Base-by-base conservation (phyloP, 306 rosid species). In the Styphnolobium japonicum region DNA sequence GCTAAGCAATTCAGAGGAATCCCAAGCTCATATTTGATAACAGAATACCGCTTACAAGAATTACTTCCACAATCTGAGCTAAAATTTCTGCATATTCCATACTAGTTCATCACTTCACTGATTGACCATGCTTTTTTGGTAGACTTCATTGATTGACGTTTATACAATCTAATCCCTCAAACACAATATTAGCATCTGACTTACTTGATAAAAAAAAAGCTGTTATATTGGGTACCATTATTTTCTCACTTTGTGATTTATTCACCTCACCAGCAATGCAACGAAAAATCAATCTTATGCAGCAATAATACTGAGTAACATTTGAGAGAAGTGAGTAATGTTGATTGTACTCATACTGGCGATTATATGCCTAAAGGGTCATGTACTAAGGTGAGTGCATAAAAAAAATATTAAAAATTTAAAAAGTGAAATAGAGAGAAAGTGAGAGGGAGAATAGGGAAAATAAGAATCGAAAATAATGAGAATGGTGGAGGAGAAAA, bases 1-100 rank as follows among this genome's bases (percentile, higher is more conserved):
- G 86, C 79, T 76, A 92, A 33, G 81, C 83, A 85, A 85, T 81
- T 67, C 85, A 88, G 83, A 86, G 73, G 73, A 84, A 80, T 84
- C 81, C 71, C 75, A 78, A 64, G 78, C 66, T 73, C 81, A 75
- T 77, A 83, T 87, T 88, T 78, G 77, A 85, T 70, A 80, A 82
- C 62, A 73, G 25, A 85, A 19, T 52, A 77, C 75, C 81, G 37
- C n/a, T n/a, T 85, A 48, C 43, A 71, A 46, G 73, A 84, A 81
- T 74, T 78, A 84, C 87, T 80, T 80, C 84, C 86, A 77, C 77
- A 77, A 81, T 79, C 85, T 68, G 82, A 75, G 83, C 80, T 53
- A 82, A 67, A 79, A 62, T 77, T 67, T 79, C 89, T 71, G 70
- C 79, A 61, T 19, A 75, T 66, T 67, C 78, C 81, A 52, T 9